phyloP scores from a whole-genome alignment of 768 basidiomycete species.

The Pleurotus ostreatus region DNA sequence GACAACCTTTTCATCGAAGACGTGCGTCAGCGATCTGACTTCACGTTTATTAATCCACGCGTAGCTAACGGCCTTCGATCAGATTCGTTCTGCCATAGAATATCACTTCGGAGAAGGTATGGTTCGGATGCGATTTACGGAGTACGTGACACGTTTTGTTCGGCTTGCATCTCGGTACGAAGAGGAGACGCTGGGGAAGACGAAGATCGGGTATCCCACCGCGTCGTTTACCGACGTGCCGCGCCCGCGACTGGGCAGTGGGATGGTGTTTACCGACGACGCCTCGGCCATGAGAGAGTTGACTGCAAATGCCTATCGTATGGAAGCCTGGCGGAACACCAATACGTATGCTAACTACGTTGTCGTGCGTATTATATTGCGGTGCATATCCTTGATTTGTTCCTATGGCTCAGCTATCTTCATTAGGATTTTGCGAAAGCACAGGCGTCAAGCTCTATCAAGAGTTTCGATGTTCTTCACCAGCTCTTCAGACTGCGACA shows the following conservation, averaged over 20 bases:
- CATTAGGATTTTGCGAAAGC: constrained; percentile 64
- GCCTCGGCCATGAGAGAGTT: constrained; percentile 62
- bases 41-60: too few relatives aligned
- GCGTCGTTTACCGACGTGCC: constrained; percentile 44
- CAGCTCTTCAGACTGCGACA: constrained; percentile 81
- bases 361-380: constrained; percentile 37
- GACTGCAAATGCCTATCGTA: constrained; percentile 70
- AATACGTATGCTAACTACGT: constrained; percentile 73
- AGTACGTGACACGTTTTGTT: constrained; percentile 85
- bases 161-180: constrained; percentile 89
- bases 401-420: not conserved
- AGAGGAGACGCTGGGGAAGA: constrained; percentile 73
- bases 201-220: constrained; percentile 72
- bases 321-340: constrained; percentile 91
- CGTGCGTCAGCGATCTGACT: constrained; percentile 42
- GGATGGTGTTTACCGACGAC: constrained; percentile 78
- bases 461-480: constrained; percentile 80
- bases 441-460: constrained; percentile 55
- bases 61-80: not conserved
- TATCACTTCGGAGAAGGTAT: constrained; percentile 88
- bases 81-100: constrained; percentile 86
- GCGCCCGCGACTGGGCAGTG: constrained; percentile 65
- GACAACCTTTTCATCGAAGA: constrained; percentile 94
- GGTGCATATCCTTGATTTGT: too few relatives aligned
- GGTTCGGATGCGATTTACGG: constrained; percentile 85